Evolutionary conservation across 768 basidiomycete species (phyloP), one percentile per base, ranked within the genome.

Genomic region (Tulasnella sp.): DNA sequence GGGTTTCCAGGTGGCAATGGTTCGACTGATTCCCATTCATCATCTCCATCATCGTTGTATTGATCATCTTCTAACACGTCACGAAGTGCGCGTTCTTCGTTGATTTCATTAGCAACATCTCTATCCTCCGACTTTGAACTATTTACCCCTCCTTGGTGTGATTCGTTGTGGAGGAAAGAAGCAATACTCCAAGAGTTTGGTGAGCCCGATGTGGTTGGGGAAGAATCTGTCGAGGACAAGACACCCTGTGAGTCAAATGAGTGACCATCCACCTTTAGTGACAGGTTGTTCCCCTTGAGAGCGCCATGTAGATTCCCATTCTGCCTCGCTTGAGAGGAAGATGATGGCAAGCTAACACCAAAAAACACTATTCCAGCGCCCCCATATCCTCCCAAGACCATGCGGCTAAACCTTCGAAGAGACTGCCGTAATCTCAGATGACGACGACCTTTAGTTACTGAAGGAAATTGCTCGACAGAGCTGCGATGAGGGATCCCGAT

Each of bases 301-400:
- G 19, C n/a, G n/a, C n/a, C n/a, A n/a, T n/a, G n/a, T n/a, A n/a
- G 16, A 16, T 45, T 9, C 19, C 33, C 5, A 37, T 48, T 5
- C 5, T 48, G 7, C n/a, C 16, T 37, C 5, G 32, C 24, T 16
- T n/a, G n/a, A n/a, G 48, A 28, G 27, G 45, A 10, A 29, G 25
- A 12, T 3, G 47, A 37, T 16, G 58, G 60, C 16, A 56, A 65
- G 0, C 74, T 67, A 6, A 86, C 72, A 5, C 86, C 86, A 56
- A 89, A 89, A 66, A 90, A 88, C 31, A 87, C 64, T 25, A 88
- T 69, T 41, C 77, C 79, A 0, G 85, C 79, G 1, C 87, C 87
- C 12, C 86, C 87, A 58, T 90, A 89, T 2, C 85, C 83, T 1
- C 83, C 86, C 5, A 90, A 69, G 1, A 83, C 82, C 67, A 90